Evolutionary conservation across 257 asterid genomes (phyloP), one percentile per base, ranked within the genome.

Genomic region (Scutellaria barbata): DNA sequence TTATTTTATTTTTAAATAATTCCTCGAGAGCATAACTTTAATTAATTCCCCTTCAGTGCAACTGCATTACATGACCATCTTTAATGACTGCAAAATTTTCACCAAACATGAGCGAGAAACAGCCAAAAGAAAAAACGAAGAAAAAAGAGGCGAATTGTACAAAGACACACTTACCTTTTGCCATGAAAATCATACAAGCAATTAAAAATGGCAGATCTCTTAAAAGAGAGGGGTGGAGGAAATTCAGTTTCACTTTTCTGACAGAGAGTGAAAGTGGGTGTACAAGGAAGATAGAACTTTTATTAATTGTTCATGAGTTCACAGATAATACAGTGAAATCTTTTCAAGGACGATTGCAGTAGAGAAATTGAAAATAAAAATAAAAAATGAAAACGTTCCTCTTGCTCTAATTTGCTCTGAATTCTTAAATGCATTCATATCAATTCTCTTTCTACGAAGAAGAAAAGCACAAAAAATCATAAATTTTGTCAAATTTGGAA

Each of bases 151-250:
- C 12, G 35, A 33, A 60, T 43, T 41, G 51, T 25, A 58, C 71
- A 59, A 14, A 13, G 45, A 5, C 12, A 39, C 25, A 16, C 4
- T 72, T 25, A 17, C 60, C 50, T 70, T 48, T 25, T 9, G 39
- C 66, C 47, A n/a, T 13, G 13, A 61, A 59, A 61, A 1, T 16
- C 25, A 4, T 5, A 62, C 63, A 53, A 55, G 6, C 41, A 56
- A 67, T 62, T 17, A 45, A 58, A 74, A 56, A 59, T 40, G 54
- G 80, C 76, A 77, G 87, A 80, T 80, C 87, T 73, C 72, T 66
- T 46, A 50, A 63, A 53, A 56, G 40, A 30, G 4, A 5, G 35
- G 35, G 4, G 35, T 30, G 35, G 35, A 30, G 35, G 35, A 30
- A 30, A 30, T 30, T 30, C 35, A 3, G 35, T 30, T 30, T 30